A percentile compares a stretch with the other conserved stretches of the same genome.
Evolutionary conservation across 2,329 filamentous ascomycete species (phyloP).

Genomic region (Fragosphaeria purpurea): DNA sequence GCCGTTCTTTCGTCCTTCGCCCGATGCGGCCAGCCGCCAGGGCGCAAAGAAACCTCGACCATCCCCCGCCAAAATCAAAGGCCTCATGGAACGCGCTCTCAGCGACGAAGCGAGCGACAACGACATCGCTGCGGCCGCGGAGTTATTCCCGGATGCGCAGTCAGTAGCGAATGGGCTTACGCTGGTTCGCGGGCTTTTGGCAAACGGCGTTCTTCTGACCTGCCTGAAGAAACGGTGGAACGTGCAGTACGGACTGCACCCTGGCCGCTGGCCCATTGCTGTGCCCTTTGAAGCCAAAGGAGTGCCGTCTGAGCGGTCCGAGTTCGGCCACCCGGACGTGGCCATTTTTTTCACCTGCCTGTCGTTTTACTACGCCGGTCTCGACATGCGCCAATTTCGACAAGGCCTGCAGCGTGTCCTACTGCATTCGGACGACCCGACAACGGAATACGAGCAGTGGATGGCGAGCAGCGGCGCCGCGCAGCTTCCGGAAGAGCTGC

Average conservation of each 20-base stretch:
- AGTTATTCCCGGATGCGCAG: background rate
- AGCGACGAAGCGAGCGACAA: background rate
- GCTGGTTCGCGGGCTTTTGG: conserved; percentile 53
- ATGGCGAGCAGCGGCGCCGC: conserved; percentile 23
- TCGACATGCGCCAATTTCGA: conserved; percentile 37
- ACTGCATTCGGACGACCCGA: conserved; percentile 43
- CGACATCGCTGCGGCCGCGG: background rate
- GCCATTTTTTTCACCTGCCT: conserved; percentile 55
- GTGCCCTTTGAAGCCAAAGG: conserved; percentile 62
- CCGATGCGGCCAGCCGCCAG: background rate
- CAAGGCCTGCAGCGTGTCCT: conserved; percentile 39
- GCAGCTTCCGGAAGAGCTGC: conserved; percentile 33
- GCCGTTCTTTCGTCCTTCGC: conserved; percentile 17
- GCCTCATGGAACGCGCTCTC: background rate
- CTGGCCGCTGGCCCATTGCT: conserved; percentile 45
- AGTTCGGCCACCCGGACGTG: conserved; percentile 60
- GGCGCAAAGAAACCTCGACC: no score
- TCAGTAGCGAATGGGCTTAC: conserved; percentile 25
- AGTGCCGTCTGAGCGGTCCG: conserved; percentile 48
- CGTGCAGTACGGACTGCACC: conserved; percentile 53
- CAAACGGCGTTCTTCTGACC: conserved; percentile 48
- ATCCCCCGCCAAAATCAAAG: background rate
- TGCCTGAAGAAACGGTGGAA: conserved; percentile 55
- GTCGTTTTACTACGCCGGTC: conserved; percentile 55
- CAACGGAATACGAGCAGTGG: conserved; percentile 45